Base-by-base conservation (phyloP, 164 flowering plant species). In the Amborella trichopoda region DNA sequence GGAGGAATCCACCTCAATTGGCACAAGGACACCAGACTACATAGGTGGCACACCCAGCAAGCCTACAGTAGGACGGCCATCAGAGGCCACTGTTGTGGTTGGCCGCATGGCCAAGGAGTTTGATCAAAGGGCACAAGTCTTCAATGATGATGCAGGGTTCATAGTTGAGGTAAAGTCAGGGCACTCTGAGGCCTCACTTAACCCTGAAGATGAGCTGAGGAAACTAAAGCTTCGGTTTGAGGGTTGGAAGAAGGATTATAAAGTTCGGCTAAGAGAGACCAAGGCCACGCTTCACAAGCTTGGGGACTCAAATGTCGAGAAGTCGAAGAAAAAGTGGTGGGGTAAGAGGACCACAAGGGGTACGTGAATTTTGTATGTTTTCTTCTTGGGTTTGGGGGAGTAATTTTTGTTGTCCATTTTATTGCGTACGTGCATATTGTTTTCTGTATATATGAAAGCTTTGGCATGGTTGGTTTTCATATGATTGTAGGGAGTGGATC, bases 241-340 rank as follows among this genome's bases (percentile, higher is more conserved):
- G 46, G 27, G 63, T 13, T 90, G 98, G 98, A 86, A 83, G 72
- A 81, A 76, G 65, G 95, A 83, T 3, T 90, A 67, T 65, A 83
- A 76, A 56, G 54, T 30, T 23, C 69, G 75, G 59, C 65, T 83
- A 53, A 55, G 73, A 24, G 87, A 83, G 54, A 51, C 84, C 8
- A 80, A 81, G 46, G 55, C 59, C 39, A 70, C 56, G 40, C 63
- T 84, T 23, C 80, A 76, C 24, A 83, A 76, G 64, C 69, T 65
- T 21, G 76, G 74, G n/a, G 64, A 59, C 49, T 24, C 63, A n/a
- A 76, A 74, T 19, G 37, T 45, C 0, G 78, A 68, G 0, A 76
- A 53, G 48, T 43, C 43, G 47, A 71, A 69, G 24, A 70, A 76
- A 26, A 80, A 63, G 49, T 85, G 95, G 95, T 83, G 90, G 95